Evolutionary conservation across 2,329 filamentous ascomycete species (phyloP), one percentile per base, ranked within the genome.

Genomic region (Zymoseptoria pseudotritici): DNA sequence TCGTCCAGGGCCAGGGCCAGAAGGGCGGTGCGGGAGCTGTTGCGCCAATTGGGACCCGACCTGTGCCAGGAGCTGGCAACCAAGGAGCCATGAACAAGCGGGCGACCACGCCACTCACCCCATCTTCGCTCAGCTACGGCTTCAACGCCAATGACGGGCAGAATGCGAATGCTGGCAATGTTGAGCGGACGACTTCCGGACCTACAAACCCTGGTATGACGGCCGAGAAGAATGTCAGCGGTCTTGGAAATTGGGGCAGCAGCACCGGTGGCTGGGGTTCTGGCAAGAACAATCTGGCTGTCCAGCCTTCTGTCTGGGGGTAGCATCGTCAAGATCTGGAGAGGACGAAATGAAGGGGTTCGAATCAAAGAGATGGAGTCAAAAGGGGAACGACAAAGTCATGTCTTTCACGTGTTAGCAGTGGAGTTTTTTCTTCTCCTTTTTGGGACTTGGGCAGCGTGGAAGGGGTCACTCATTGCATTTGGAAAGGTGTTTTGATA

Each of bases 231-330:
- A 73, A 72, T 52, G 72, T 69, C 71, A 65, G 64, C 58, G 73
- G 74, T 51, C 70, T 76, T n/a, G 78, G 78, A 63, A 80, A 87
- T 19, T 96, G 92, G 92, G 86, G 89, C 58, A 87, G 86, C 71
- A 88, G 89, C 66, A 87, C 86, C 65, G 88, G 86, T 49, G 90
- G 93, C 53, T 96, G 92, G 92, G 89, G 91, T 61, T 87, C 86
- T 21, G 66, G 69, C 70, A 90, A 89, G 70, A 89, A 86, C 65
- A 85, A 86, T 55, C 85, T 95, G 63, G 90, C 91, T 65, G 89
- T 92, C 63, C 91, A 95, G 74, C 91, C 92, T 65, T 95, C 91
- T 65, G 93, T 97, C 67, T 97, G 92, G 92, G 92, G 92, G 69
- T 97, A 86, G 70, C 0, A 46, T 17, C 17, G 13, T n/a, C 52